Evolutionary conservation across 2,329 filamentous ascomycete species (phyloP), one percentile per base, ranked within the genome.

Genomic region (Verticillium zaregamsianum): DNA sequence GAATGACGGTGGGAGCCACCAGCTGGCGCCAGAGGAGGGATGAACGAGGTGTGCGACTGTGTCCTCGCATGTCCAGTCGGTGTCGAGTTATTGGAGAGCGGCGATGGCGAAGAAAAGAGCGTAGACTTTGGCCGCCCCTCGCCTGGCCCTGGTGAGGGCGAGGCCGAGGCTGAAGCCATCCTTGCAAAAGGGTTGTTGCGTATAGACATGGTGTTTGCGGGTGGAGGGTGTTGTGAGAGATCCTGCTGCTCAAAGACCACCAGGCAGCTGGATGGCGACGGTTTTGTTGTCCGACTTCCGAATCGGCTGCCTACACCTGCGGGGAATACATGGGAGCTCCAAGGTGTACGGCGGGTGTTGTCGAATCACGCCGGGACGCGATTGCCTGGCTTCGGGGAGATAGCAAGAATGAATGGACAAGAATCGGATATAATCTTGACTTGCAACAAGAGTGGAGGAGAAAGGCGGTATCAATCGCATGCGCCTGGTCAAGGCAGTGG

Each of bases 171-270:
- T 17, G 90, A 89, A 54, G 82, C 79, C 60, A 87, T 86, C 71
- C 92, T 86, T 63, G 84, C 82, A 73, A 97, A 96, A 17, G 91
- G 90, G 77, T 92, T 94, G 73, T 87, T 90, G 70, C 92, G 89
- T 80, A 89, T 91, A 73, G 89, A 85, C 75, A 86, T 85, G 74
- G 82, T 86, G 69, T 82, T 79, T 28, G 52, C 9, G 33, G 17
- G 35, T 82, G 61, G 77, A 79, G 71, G 81, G 80, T 82, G 86
- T 86, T 66, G 58, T 65, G 64, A 58, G 55, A 59, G 40, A 35
- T 62, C 62, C 58, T 59, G 58, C 58, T 59, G 33, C 58, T 59
- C 58, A 59, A 55, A 33, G 37, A 39, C 37, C 23, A 49, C 37
- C 25, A n/a, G 35, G 39, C 15, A 23, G 45, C 20, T 52, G 45